phyloP scores from a whole-genome alignment of 179 eudicot species.

The Corrigiola litoralis region DNA sequence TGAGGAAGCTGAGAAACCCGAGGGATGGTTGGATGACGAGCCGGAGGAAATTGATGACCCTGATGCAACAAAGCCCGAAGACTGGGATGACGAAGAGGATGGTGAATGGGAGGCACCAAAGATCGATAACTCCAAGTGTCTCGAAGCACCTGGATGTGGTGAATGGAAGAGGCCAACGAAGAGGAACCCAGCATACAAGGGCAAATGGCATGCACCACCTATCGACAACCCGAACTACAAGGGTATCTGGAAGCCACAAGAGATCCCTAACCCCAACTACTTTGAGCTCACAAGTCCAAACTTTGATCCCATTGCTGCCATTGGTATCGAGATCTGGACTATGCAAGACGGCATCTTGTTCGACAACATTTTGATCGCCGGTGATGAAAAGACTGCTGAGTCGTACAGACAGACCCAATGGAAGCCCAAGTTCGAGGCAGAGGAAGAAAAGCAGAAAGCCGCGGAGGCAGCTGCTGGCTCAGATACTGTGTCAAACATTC shows the following conservation, averaged over 20 bases:
- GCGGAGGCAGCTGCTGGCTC: conserved; percentile 47
- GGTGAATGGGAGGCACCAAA: conserved; percentile 96
- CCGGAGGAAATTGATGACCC: conserved; percentile 90
- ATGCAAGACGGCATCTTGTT: conserved; percentile 85
- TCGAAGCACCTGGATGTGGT: conserved; percentile 82
- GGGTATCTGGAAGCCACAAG: conserved; percentile 82
- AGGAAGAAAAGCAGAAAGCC: conserved; percentile 68
- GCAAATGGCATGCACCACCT: conserved; percentile 74
- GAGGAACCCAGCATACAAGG: conserved; percentile 80
- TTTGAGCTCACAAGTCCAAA: conserved; percentile 66
- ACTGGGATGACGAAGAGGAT: conserved; percentile 97
- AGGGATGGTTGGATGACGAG: conserved; percentile 94
- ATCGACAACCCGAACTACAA: conserved; percentile 76
- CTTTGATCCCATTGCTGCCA: conserved; percentile 80
- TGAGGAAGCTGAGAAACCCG: conserved; percentile 81
- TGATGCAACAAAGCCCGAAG: conserved; percentile 87
- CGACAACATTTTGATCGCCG: conserved; percentile 68
- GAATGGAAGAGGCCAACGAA: conserved; percentile 87
- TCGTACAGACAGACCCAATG: conserved; percentile 47
- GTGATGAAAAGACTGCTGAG: conserved; percentile 64
- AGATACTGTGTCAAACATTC: conserved; percentile 50
- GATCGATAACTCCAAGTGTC: conserved; percentile 80
- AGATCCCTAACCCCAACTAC: conserved; percentile 67
- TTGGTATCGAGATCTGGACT: conserved; percentile 94
- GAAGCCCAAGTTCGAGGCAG: conserved; percentile 69